Evolutionary conservation across 306 rosid species (phyloP).

Genomic region (Cucurbita ficifolia): DNA sequence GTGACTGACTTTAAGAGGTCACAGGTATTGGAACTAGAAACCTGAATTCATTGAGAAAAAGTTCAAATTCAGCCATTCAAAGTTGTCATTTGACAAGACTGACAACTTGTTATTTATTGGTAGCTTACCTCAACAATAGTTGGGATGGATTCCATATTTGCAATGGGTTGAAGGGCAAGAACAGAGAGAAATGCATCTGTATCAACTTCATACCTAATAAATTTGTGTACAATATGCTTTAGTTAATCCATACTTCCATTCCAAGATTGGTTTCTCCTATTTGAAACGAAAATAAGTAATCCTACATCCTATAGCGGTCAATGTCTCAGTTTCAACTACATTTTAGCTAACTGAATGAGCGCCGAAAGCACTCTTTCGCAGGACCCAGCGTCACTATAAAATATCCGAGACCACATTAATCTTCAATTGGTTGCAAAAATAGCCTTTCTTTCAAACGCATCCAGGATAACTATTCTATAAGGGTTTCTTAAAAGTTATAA

Average conservation of each 20-base stretch:
- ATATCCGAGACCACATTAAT: background rate
- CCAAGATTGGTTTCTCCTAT: background rate
- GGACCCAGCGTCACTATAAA: background rate
- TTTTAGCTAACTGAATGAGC: background rate
- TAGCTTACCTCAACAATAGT: conserved; percentile 78
- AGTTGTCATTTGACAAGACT: background rate
- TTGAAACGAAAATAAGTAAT: background rate
- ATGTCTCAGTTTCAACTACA: background rate
- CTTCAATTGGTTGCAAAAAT: background rate
- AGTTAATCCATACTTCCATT: background rate
- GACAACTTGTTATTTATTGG: conserved; percentile 4
- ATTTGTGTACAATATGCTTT: background rate
- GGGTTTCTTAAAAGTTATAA: background rate
- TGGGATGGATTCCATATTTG: conserved; percentile 63
- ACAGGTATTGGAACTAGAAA: conserved; percentile 76
- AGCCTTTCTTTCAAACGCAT: background rate
- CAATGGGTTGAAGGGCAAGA: conserved; percentile 90
- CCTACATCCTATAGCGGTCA: background rate
- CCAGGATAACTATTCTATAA: background rate
- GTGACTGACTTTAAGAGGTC: conserved; percentile 77
- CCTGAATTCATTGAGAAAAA: conserved; percentile 37
- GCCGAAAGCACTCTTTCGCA: background rate
- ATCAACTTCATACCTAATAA: conserved; percentile 81
- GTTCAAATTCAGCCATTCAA: conserved; percentile 8
- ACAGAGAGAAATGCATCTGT: conserved; percentile 96